Evolutionary conservation across 106 monocot species (phyloP).

Genomic region (Dendrobium nobile): DNA sequence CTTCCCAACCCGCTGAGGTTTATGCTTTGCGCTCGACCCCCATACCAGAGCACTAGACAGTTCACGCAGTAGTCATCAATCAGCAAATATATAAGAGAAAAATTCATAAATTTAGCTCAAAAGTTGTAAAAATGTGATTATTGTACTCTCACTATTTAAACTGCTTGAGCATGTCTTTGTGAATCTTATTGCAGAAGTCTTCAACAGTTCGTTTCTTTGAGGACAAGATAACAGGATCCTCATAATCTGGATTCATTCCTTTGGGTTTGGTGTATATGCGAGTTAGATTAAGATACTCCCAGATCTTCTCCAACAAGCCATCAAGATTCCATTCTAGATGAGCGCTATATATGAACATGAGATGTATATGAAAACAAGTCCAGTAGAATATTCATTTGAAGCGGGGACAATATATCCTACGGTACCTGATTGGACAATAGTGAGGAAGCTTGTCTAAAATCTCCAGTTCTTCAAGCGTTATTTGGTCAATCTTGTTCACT

Average conservation of each 20-base stretch:
- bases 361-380: not conserved
- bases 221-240: slow-evolving; percentile 93
- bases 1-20: slow-evolving; percentile 96
- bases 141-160: slow-evolving; percentile 77
- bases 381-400: not conserved
- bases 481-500: slow-evolving; percentile 98
- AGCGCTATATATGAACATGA: slow-evolving; percentile 33
- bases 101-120: not conserved
- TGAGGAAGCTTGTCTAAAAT: slow-evolving; percentile 97
- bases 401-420: not conserved
- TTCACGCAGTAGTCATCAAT: not conserved
- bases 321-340: slow-evolving; percentile 99
- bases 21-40: slow-evolving; percentile 97
- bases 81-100: not conserved
- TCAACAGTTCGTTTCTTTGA: slow-evolving; percentile 79
- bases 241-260: slow-evolving; percentile 97
- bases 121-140: not conserved
- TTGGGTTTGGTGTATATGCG: slow-evolving; percentile 97
- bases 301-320: slow-evolving; percentile 84
- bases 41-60: slow-evolving; percentile 82
- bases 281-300: slow-evolving; percentile 87
- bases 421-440: slow-evolving; percentile 90
- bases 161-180: slow-evolving; percentile 98
- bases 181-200: slow-evolving; percentile 84
- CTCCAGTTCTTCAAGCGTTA: slow-evolving; percentile 94